Percentiles rank a stretch among this genome's conserved stretches.
Evolutionary conservation across 1,284 basidiomycete species (phyloP).

Genomic region (Moesziomyces parantarcticus): DNA sequence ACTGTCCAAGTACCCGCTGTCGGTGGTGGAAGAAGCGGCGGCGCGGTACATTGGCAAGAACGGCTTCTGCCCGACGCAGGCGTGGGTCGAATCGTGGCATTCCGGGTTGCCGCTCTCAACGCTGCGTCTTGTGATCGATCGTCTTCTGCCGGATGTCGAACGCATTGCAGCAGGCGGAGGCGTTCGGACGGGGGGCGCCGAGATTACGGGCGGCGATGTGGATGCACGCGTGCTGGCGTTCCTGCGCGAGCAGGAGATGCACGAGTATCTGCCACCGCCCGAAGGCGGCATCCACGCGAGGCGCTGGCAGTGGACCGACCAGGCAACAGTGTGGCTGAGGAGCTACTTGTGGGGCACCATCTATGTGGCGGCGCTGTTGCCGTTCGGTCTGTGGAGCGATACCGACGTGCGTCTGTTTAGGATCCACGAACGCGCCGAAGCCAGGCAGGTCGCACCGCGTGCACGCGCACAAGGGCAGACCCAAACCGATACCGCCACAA

Average conservation of each 20-base stretch:
- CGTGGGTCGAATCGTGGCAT: conserved; percentile 60
- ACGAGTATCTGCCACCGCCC: conserved; percentile 34
- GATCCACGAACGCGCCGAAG: conserved; percentile 19
- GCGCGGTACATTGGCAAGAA: conserved; percentile 53
- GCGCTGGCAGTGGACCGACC: conserved; percentile 56
- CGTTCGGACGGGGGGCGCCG: conserved; percentile 7
- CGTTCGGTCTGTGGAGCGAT: conserved; percentile 53
- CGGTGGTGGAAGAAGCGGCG: conserved; percentile 28
- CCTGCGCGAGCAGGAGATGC: conserved; percentile 50
- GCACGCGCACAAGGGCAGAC: too few relatives aligned
- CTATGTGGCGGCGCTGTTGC: conserved; percentile 49
- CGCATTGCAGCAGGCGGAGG: conserved; percentile 40
- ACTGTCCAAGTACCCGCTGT: conserved; percentile 25
- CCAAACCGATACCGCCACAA: neutral
- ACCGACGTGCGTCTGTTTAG: conserved; percentile 42
- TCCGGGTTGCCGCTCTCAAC: conserved; percentile 44
- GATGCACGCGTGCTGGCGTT: conserved; percentile 58
- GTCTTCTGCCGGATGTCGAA: conserved; percentile 55
- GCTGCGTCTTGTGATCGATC: conserved; percentile 34
- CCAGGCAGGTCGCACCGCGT: neutral
- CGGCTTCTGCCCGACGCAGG: conserved; percentile 59
- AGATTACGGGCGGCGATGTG: conserved; percentile 42
- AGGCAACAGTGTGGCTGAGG: conserved; percentile 56
- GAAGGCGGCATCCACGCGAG: conserved; percentile 22
- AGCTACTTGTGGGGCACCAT: conserved; percentile 64